A percentile compares a stretch with the other conserved stretches of the same genome.
phyloP scores from a whole-genome alignment of 2,329 filamentous ascomycete genomes.

The Periconia digitata region DNA sequence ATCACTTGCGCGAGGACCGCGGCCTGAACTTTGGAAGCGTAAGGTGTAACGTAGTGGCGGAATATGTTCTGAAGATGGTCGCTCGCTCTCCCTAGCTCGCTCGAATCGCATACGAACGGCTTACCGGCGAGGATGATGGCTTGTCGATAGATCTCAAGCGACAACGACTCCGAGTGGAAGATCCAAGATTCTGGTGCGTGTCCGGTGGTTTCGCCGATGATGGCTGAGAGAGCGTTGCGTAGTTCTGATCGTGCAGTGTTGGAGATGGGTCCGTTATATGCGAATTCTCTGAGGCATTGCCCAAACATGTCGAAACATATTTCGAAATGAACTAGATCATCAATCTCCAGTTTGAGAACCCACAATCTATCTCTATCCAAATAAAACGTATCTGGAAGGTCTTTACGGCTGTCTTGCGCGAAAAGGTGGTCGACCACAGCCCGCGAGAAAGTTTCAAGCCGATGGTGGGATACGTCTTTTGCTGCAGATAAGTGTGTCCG shows the following conservation, averaged over 20 bases:
- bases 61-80: constrained; percentile 39
- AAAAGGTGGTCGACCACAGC: constrained; percentile 50
- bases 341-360: constrained; percentile 55
- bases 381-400: constrained; percentile 59
- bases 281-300: constrained; percentile 25
- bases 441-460: constrained; percentile 49
- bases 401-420: constrained; percentile 32
- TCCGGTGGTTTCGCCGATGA: constrained; percentile 36
- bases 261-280: constrained; percentile 25
- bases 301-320: constrained; percentile 57
- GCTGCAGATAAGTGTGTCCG: constrained; percentile 20
- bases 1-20: constrained; percentile 30
- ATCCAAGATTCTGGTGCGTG: constrained; percentile 41
- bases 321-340: constrained; percentile 56
- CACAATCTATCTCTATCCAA: constrained; percentile 59
- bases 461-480: constrained; percentile 18
- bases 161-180: constrained; percentile 46
- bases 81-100: constrained; percentile 38
- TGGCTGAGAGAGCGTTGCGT: constrained; percentile 40
- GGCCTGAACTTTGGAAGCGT: constrained; percentile 32
- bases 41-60: constrained; percentile 30
- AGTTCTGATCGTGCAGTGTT: constrained; percentile 24
- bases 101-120: constrained; percentile 14
- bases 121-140: constrained; percentile 39
- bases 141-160: constrained; percentile 50